Evolutionary conservation across 805 yeast species (phyloP).

Genomic region (Candida saitoana): DNA sequence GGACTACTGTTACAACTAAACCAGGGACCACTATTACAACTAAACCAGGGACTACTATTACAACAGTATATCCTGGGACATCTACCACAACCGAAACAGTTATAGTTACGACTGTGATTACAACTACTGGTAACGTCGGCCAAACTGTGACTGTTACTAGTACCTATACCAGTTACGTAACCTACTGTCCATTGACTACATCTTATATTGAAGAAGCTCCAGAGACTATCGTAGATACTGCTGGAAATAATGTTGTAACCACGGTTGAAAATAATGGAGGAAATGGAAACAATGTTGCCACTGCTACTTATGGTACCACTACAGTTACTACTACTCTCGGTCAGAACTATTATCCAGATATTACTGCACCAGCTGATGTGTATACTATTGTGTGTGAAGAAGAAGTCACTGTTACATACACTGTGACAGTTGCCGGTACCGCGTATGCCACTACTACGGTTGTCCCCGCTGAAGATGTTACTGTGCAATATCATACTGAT

Average conservation of each 20-base stretch:
- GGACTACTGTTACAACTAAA: not conserved
- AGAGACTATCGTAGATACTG: too few relatives aligned
- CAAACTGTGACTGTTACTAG: not conserved
- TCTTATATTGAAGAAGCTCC: not conserved
- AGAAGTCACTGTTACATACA: conserved; percentile 3
- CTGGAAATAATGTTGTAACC: too few relatives aligned
- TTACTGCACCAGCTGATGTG: conserved; percentile 1
- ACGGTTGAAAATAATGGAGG: too few relatives aligned
- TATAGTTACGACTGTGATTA: not conserved
- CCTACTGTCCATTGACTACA: not conserved
- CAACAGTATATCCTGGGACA: not conserved
- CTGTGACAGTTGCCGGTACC: conserved; percentile 1
- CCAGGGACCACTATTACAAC: conserved; percentile 3
- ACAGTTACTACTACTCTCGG: conserved; percentile 1
- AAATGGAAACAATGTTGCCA: not conserved
- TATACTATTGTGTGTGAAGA: conserved; percentile 2
- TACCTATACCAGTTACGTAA: not conserved
- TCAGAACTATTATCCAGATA: not conserved
- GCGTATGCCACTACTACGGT: not conserved
- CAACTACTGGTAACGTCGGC: not conserved
- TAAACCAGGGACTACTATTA: not conserved
- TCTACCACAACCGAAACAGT: not conserved
- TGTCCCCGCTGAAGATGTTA: conserved; percentile 6
- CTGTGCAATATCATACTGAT: conserved; percentile 12
- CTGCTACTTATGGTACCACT: conserved; percentile 4